Evolutionary conservation across 1,284 basidiomycete genomes (phyloP), one percentile per base, ranked within the genome.

Genomic region (Mycena sp.): DNA sequence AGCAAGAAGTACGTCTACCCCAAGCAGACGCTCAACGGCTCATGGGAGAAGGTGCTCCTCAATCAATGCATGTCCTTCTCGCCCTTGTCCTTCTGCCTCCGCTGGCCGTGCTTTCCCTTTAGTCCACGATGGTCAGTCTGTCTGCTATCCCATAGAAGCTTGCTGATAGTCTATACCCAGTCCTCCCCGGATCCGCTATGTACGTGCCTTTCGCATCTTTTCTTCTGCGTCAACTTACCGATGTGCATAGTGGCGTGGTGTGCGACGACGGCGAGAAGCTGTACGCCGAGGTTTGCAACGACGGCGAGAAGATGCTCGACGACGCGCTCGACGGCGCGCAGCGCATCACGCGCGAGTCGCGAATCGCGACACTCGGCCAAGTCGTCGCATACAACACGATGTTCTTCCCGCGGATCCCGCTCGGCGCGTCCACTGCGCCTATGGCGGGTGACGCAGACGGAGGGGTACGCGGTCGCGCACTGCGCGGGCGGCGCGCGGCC

Each of bases 141-240:
- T 38, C 19, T 9, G 11, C 23, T 17, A 5, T 44, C 26, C 37
- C 17, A 38, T 28, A 30, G 17, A 25, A 26, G 29, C 5, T 25
- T 54, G 37, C 12, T 51, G 44, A 25, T 44, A n/a, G 30, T 52
- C 38, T 64, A 4, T 19, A 78, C n/a, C n/a, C n/a, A 88, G 95
- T 98, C 38, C 88, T 98, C 29, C 96, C 96, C 32, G 96, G 96
- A 12, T 96, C 94, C 63, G 89, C 94, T 0, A 96, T 97, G 93
- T 91, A 70, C 73, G 84, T 76, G 19, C 5, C 38, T 19, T 35
- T 19, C 16, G 7, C n/a, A 10, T 19, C 32, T 16, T 16, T 7
- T n/a, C 29, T 23, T 17, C 23, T 19, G 12, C 25, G 7, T 41
- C 25, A 17, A n/a, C 30, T 49, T 3, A 53, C 26, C 19, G 19